Conservation (phyloP, 2,329 filamentous ascomycete species). For the Fusarium hostae region DNA sequence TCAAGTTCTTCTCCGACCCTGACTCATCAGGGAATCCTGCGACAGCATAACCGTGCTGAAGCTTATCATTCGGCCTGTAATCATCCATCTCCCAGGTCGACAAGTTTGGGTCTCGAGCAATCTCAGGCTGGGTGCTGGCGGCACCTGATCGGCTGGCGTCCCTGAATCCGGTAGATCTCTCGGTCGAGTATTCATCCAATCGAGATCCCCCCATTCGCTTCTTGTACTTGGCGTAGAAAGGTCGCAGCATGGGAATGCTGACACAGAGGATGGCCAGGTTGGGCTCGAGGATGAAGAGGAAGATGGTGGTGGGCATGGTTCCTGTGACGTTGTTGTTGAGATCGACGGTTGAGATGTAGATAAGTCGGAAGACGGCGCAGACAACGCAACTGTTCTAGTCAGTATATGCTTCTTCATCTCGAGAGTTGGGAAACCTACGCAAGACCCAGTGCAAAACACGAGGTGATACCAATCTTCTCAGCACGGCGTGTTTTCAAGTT, state of each 20-base stretch:
- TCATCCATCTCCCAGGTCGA: constrained; percentile 44
- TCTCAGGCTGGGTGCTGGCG: constrained; percentile 14
- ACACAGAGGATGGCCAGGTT: constrained; percentile 56
- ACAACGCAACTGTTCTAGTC: constrained; percentile 48
- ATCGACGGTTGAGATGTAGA: constrained; percentile 53
- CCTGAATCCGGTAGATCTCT: constrained; percentile 30
- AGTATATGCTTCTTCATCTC: neutral
- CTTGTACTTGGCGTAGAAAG: constrained; percentile 49
- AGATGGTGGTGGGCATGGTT: constrained; percentile 54
- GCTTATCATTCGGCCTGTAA: constrained; percentile 27
- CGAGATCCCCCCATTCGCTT: constrained; percentile 48
- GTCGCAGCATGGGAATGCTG: constrained; percentile 55
- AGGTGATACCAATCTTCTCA: constrained; percentile 52
- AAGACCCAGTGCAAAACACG: constrained; percentile 50
- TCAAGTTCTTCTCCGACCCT: constrained; percentile 43
- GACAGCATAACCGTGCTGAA: constrained; percentile 21
- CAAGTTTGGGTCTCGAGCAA: constrained; percentile 14
- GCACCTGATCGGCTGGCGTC: constrained; percentile 34
- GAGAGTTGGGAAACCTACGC: constrained; percentile 42
- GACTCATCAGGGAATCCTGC: constrained; percentile 33
- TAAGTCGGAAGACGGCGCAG: constrained; percentile 52
- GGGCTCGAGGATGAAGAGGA: constrained; percentile 54
- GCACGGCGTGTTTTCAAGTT: constrained; percentile 49
- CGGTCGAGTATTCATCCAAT: constrained; percentile 43
- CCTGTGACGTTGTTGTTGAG: constrained; percentile 51